These are phyloP conservation scores for Tricholoma furcatifolium DNA, from an alignment of 768 basidiomycete genomes.

Conservation along the genomic window DNA sequence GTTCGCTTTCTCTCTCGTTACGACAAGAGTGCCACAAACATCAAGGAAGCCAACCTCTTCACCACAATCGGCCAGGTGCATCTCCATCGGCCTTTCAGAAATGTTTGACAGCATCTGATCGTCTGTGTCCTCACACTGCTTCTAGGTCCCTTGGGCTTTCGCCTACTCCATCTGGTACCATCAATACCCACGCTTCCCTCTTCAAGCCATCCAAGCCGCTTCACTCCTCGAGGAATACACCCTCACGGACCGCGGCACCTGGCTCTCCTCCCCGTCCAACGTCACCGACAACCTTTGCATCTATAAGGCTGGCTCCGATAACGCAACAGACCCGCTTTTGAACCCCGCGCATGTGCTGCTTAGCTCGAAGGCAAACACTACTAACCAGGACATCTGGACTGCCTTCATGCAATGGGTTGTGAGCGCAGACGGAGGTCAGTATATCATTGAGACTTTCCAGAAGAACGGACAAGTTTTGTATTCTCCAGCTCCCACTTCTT, in stretches of 20 bases:
- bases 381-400: conserved; percentile 28
- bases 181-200: conserved; percentile 52
- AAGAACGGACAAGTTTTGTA: conserved; percentile 32
- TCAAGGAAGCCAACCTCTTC: conserved; percentile 53
- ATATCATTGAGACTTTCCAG: conserved; percentile 37
- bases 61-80: conserved; percentile 47
- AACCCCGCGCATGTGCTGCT: conserved; percentile 48
- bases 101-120: not conserved
- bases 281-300: conserved; percentile 31
- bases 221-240: not conserved
- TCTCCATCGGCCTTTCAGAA: not conserved
- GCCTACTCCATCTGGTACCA: conserved; percentile 59
- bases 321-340: conserved; percentile 37
- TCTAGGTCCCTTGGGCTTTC: conserved; percentile 53
- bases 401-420: conserved; percentile 47
- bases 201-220: conserved; percentile 36
- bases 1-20: conserved; percentile 54
- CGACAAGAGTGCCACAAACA: conserved; percentile 60
- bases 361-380: conserved; percentile 23
- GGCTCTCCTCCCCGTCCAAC: conserved; percentile 36
- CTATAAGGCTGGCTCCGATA: conserved; percentile 40
- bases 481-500: conserved; percentile 25
- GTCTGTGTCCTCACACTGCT: not conserved
- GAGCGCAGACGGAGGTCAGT: conserved; percentile 39
- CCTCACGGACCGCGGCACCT: conserved; percentile 21